Evolutionary conservation across 352 stramenopile genomes (phyloP).

Genomic region (Lagenidium giganteum): DNA sequence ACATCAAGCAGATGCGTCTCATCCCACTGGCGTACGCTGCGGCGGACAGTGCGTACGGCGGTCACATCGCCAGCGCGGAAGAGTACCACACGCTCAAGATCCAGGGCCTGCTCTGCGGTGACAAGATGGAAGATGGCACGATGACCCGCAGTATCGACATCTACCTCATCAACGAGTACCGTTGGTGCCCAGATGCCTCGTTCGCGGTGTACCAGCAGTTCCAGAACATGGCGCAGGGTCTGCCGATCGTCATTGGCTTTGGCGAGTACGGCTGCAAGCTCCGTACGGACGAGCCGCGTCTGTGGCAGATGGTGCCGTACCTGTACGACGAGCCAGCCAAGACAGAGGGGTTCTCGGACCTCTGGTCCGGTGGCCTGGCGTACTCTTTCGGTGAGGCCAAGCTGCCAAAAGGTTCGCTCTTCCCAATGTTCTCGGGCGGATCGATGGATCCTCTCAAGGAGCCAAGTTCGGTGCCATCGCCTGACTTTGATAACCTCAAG

Average conservation of each 20-base stretch:
- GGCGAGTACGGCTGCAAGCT: slow-evolving; percentile 84
- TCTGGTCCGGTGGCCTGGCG: slow-evolving; percentile 77
- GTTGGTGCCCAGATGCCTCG: slow-evolving; percentile 74
- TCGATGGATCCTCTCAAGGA: slow-evolving; percentile 59
- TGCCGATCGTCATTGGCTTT: slow-evolving; percentile 81
- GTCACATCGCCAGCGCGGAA: slow-evolving; percentile 57
- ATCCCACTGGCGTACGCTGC: slow-evolving; percentile 78
- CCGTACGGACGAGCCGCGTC: slow-evolving; percentile 30
- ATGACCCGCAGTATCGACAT: slow-evolving; percentile 84
- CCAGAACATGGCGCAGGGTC: slow-evolving; percentile 71
- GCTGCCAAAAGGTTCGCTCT: slow-evolving; percentile 58
- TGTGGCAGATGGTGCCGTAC: slow-evolving; percentile 82
- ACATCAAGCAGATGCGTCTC: slow-evolving; percentile 79
- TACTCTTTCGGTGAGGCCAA: slow-evolving; percentile 88
- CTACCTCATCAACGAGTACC: slow-evolving; percentile 88
- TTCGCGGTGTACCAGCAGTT: slow-evolving; percentile 78
- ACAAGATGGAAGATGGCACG: slow-evolving; percentile 80
- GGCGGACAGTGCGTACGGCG: slow-evolving; percentile 70
- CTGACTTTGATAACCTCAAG: slow-evolving; percentile 77
- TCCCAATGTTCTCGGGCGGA: slow-evolving; percentile 79
- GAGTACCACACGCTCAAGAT: slow-evolving; percentile 84
- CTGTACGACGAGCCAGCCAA: slow-evolving; percentile 67
- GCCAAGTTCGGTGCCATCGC: slow-evolving; percentile 49
- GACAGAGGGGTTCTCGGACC: slow-evolving; percentile 61
- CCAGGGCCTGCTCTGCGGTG: slow-evolving; percentile 77